Conservation (phyloP, 176 grass and related monocot species). For the sorghum (Sorghum bicolor) region Sorghum_bicolor_NCBIv3 NC_012871.2:62510501-62511000, state of each 20-base stretch:
- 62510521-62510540: neutral
- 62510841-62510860: neutral
- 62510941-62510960: neutral
- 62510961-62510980: conserved; percentile 18
- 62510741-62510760: neutral
- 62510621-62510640: conserved; percentile 13
- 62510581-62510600: neutral
- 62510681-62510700: neutral
- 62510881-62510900: no score
- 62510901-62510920: neutral
- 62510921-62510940: neutral
- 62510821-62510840: neutral
- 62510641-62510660: neutral
- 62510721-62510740: conserved; percentile 1
- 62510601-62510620: neutral
- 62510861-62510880: neutral
- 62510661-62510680: neutral
- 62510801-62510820: neutral
- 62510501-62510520: neutral
- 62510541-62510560: neutral
- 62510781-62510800: conserved; percentile 15
- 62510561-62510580: neutral
- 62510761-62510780: neutral
- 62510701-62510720: neutral
- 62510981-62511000: neutral